Evolutionary conservation across 345 rosid species (phyloP).

Genomic region (Dipteronia dyeriana): DNA sequence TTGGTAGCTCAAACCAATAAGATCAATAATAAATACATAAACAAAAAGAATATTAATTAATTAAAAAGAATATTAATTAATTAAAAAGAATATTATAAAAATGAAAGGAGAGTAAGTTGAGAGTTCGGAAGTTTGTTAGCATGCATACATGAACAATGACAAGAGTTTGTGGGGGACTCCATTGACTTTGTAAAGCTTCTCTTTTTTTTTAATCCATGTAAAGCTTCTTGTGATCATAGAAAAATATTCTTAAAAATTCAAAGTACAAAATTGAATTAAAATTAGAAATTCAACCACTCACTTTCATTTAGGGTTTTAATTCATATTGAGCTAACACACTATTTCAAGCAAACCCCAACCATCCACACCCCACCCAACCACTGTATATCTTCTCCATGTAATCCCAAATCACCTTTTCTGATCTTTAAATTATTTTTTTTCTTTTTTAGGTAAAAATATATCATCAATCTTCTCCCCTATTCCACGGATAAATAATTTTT

Average conservation of each 20-base stretch:
- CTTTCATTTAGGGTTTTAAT: slow-evolving; percentile 31
- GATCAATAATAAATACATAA: not conserved
- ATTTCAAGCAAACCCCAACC: slow-evolving; percentile 28
- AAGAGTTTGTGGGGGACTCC: slow-evolving; percentile 16
- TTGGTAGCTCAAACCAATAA: slow-evolving; percentile 36
- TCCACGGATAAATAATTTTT: too few species aligned
- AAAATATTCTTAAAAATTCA: not conserved
- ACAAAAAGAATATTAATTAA: not conserved
- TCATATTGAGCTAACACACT: slow-evolving; percentile 38
- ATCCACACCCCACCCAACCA: slow-evolving; percentile 21
- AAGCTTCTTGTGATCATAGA: not conserved
- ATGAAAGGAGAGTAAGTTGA: not conserved
- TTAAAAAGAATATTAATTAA: not conserved
- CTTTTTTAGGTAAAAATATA: too few species aligned
- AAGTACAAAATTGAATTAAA: not conserved
- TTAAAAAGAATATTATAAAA: not conserved
- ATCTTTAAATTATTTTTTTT: too few species aligned
- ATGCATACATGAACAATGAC: slow-evolving; percentile 33
- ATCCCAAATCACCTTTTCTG: not conserved
- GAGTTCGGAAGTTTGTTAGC: slow-evolving; percentile 35
- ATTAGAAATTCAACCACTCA: slow-evolving; percentile 38
- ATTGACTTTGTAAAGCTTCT: slow-evolving; percentile 30
- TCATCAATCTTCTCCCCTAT: too few species aligned
- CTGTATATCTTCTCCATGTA: slow-evolving; percentile 35
- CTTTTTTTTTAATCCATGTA: too few species aligned